These are phyloP conservation scores for Tolypocladium paradoxum DNA, from an alignment of 2,329 filamentous ascomycete genomes.

Conservation along the genomic window DNA sequence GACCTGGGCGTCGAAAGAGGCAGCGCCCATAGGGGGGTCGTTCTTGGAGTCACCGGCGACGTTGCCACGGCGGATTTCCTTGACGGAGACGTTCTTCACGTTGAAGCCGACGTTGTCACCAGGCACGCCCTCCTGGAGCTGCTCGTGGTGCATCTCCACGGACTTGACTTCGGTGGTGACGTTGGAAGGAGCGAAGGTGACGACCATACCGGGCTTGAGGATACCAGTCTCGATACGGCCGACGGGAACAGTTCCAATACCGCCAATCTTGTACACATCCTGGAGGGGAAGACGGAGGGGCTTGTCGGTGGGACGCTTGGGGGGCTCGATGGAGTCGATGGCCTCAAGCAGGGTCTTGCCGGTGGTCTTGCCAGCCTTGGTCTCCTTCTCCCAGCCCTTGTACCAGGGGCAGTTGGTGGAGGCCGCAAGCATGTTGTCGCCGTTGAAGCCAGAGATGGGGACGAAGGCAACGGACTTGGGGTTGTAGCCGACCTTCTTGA, in stretches of 20 bases:
- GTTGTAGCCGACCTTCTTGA: slow-evolving; percentile 99
- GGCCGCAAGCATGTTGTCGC: slow-evolving; percentile 95
- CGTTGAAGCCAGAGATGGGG: slow-evolving; percentile 99
- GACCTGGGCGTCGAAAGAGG: slow-evolving; percentile 99
- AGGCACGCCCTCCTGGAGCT: slow-evolving; percentile 87
- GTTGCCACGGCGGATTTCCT: slow-evolving; percentile 99
- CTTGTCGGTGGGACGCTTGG: slow-evolving; percentile 93
- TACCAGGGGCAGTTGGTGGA: slow-evolving; percentile 98
- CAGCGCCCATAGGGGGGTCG: slow-evolving; percentile 81
- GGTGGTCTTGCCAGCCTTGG: slow-evolving; percentile 70
- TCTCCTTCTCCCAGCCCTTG: slow-evolving; percentile 99
- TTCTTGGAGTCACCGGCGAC: slow-evolving; percentile 99
- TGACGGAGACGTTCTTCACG: slow-evolving; percentile 99
- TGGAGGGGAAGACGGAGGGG: slow-evolving; percentile 99
- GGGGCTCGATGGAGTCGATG: slow-evolving; percentile 91
- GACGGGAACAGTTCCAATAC: slow-evolving; percentile 99
- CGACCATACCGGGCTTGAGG: slow-evolving; percentile 86
- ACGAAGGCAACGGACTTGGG: slow-evolving; percentile 98
- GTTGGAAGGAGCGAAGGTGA: slow-evolving; percentile 96
- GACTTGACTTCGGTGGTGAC: slow-evolving; percentile 99
- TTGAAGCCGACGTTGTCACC: slow-evolving; percentile 99
- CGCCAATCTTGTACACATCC: slow-evolving; percentile 99
- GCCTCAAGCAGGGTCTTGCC: slow-evolving; percentile 99
- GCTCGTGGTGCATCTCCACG: slow-evolving; percentile 99
- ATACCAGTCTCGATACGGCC: slow-evolving; percentile 99